These are phyloP conservation scores for Fragosphaeria purpurea DNA, from an alignment of 2,329 filamentous ascomycete species.

Conservation along the genomic window DNA sequence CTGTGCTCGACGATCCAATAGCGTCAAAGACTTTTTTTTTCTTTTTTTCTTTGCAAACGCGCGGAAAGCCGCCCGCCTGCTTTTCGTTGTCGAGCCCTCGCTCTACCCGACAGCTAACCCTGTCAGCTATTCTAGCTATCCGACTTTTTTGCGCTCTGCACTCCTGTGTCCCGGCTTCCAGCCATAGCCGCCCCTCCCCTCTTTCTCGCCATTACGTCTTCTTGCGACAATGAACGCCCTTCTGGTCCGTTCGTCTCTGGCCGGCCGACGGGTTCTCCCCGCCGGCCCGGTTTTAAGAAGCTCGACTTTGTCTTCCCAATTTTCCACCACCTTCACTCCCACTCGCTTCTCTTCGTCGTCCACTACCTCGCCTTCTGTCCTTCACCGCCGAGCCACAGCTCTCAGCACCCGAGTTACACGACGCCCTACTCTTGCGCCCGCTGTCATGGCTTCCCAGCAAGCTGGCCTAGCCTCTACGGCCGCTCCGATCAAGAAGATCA, in stretches of 20 bases:
- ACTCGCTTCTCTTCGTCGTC: constrained; percentile 4
- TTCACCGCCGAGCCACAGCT: constrained; percentile 2
- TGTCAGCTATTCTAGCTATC: background rate
- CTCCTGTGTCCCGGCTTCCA: background rate
- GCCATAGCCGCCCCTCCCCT: background rate
- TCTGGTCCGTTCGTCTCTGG: constrained; percentile 8
- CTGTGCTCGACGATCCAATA: constrained; percentile 7
- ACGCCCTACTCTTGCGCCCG: constrained; percentile 14
- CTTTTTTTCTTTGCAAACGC: background rate
- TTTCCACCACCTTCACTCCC: constrained; percentile 7
- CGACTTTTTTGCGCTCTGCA: background rate
- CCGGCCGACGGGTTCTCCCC: constrained; percentile 9
- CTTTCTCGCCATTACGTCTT: background rate
- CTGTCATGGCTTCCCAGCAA: constrained; percentile 38
- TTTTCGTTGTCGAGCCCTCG: background rate
- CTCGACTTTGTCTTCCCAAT: constrained; percentile 5
- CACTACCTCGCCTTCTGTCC: constrained; percentile 4
- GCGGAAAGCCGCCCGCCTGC: background rate
- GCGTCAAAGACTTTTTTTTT: constrained; percentile 5
- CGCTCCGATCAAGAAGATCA: constrained; percentile 63
- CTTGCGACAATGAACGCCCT: constrained; percentile 10
- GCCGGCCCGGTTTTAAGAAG: constrained; percentile 10
- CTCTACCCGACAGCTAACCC: background rate
- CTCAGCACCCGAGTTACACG: background rate
- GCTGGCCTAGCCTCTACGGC: constrained; percentile 9